phyloP scores from a whole-genome alignment of 129 eudicot genomes.

The Pulicaria dysenterica region DNA sequence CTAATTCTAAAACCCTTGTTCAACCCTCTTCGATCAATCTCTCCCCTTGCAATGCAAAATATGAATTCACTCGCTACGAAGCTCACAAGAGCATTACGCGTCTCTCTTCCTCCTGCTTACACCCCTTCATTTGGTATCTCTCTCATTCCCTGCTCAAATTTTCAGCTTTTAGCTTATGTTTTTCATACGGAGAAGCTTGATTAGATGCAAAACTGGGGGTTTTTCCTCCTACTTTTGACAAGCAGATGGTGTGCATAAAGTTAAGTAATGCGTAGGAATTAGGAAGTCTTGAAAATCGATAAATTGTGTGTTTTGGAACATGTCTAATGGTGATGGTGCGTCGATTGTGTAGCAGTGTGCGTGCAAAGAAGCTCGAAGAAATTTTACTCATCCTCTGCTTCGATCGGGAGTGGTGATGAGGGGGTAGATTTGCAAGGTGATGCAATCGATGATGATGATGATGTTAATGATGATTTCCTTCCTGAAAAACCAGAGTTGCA shows the following conservation, averaged over 20 bases:
- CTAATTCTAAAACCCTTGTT: constrained; percentile 38
- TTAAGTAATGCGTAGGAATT: background rate
- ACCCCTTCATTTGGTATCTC: constrained; percentile 35
- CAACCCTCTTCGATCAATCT: constrained; percentile 17
- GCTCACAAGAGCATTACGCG: constrained; percentile 40
- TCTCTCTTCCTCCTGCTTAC: constrained; percentile 24
- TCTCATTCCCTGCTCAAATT: background rate
- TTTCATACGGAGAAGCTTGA: background rate
- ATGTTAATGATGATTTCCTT: constrained; percentile 47
- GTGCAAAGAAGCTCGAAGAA: constrained; percentile 48
- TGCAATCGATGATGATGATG: constrained; percentile 39
- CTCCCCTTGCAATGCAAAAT: constrained; percentile 21
- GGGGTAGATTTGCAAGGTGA: constrained; percentile 27
- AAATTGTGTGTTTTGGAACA: constrained; percentile 5
- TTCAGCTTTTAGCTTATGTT: background rate
- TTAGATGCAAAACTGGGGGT: background rate
- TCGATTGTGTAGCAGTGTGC: constrained; percentile 44
- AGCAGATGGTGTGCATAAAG: constrained; percentile 22
- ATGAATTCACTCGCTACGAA: constrained; percentile 54
- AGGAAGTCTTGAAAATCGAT: background rate
- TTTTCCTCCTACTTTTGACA: background rate
- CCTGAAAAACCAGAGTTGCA: constrained; percentile 61
- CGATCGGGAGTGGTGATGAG: constrained; percentile 38
- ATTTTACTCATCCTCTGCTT: constrained; percentile 48
- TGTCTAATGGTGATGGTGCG: constrained; percentile 11